These are phyloP conservation scores for Coleophoma cylindrospora DNA, from an alignment of 2,329 filamentous ascomycete genomes.

Conservation along the genomic window DNA sequence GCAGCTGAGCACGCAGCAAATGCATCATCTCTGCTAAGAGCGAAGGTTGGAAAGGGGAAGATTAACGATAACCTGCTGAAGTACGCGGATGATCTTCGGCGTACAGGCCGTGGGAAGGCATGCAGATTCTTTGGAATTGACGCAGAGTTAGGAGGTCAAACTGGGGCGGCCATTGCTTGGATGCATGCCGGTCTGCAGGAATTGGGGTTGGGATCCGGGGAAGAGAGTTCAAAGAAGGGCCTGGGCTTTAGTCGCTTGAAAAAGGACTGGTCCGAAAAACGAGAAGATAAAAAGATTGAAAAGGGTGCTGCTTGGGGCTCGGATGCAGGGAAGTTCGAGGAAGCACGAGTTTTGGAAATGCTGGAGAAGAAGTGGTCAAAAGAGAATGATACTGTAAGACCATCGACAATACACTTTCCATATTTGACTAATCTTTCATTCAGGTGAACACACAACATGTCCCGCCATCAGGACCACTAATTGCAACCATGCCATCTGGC, in stretches of 20 bases:
- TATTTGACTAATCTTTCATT: constrained; percentile 1
- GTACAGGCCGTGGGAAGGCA: constrained; percentile 75
- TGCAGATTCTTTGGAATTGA: constrained; percentile 90
- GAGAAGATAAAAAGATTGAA: constrained; percentile 75
- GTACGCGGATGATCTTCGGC: constrained; percentile 72
- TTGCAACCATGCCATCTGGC: constrained; percentile 80
- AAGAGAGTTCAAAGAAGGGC: constrained; percentile 43
- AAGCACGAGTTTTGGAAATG: constrained; percentile 80
- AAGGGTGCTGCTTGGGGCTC: constrained; percentile 70
- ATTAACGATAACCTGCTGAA: constrained; percentile 62
- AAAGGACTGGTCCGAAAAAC: constrained; percentile 70
- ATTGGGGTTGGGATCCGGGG: constrained; percentile 55
- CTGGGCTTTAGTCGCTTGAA: constrained; percentile 59
- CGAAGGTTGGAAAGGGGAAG: constrained; percentile 36
- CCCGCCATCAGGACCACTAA: constrained; percentile 64
- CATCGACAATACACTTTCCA: not conserved
- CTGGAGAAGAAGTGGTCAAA: constrained; percentile 85
- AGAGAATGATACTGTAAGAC: constrained; percentile 81
- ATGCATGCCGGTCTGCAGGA: constrained; percentile 71
- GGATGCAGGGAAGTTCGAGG: constrained; percentile 81
- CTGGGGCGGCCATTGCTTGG: constrained; percentile 85
- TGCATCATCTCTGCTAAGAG: constrained; percentile 49
- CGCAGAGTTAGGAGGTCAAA: constrained; percentile 75
- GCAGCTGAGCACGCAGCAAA: constrained; percentile 82
- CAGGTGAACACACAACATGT: constrained; percentile 78